Conservation (phyloP, 306 rosid species). For the Quercus alba region DNA sequence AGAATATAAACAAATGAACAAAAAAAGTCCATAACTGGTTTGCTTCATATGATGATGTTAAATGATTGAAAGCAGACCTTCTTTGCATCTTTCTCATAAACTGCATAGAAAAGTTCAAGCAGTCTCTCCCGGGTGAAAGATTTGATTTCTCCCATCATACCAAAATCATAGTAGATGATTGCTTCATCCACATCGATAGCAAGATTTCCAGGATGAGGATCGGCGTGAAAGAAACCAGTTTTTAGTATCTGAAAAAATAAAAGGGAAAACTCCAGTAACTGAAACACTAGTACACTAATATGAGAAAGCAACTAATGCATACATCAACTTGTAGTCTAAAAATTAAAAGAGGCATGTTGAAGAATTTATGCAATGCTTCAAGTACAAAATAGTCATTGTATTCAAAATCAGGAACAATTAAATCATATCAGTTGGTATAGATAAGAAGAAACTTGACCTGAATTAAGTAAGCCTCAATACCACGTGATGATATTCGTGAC, state of each 20-base stretch:
- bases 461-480: constrained; percentile 88
- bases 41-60: not conserved
- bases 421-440: not conserved
- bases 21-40: not conserved
- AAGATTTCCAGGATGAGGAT: constrained; percentile 97
- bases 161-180: constrained; percentile 89
- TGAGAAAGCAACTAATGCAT: not conserved
- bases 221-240: constrained; percentile 97
- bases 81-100: constrained; percentile 89
- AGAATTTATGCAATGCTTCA: not conserved
- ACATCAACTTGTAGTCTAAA: not conserved
- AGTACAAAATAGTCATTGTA: constrained; percentile 5
- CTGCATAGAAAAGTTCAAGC: constrained; percentile 80
- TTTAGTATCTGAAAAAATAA: constrained; percentile 60
- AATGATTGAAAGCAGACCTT: constrained; percentile 48
- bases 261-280: constrained; percentile 10
- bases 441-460: constrained; percentile 51
- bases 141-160: constrained; percentile 97
- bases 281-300: constrained; percentile 1
- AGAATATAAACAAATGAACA: not conserved
- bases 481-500: constrained; percentile 61
- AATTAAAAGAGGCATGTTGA: not conserved
- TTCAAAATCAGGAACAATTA: constrained; percentile 13
- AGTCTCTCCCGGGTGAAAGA: constrained; percentile 83
- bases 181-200: constrained; percentile 81